These are phyloP conservation scores for Verbena officinalis DNA, from an alignment of 257 asterid genomes.

Conservation along the genomic window DNA sequence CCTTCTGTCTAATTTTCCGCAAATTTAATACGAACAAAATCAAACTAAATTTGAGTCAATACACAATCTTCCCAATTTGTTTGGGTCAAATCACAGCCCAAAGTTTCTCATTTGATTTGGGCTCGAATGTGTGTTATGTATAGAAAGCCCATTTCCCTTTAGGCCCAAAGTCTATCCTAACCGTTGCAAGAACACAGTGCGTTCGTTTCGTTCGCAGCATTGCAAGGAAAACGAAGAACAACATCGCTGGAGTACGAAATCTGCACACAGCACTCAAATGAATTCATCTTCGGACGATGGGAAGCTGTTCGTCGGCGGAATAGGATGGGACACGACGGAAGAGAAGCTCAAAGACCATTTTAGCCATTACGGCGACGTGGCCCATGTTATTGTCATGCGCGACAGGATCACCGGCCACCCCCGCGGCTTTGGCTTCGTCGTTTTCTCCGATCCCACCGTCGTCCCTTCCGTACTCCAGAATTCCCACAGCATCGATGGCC, in stretches of 20 bases:
- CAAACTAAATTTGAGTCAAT: no score
- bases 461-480: slow-evolving; percentile 35
- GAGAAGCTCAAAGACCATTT: slow-evolving; percentile 37
- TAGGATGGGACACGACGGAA: slow-evolving; percentile 44
- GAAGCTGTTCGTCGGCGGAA: slow-evolving; percentile 45
- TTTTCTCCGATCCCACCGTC: slow-evolving; percentile 41
- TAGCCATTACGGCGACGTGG: slow-evolving; percentile 40
- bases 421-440: slow-evolving; percentile 48
- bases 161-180: no score
- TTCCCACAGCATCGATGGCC: slow-evolving; percentile 45
- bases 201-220: background rate
- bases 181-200: no score
- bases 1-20: no score
- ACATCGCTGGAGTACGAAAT: background rate
- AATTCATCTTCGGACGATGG: slow-evolving; percentile 36
- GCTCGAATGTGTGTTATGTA: no score
- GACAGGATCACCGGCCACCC: slow-evolving; percentile 35
- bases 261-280: background rate
- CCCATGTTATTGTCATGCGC: slow-evolving; percentile 34
- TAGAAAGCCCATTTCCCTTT: no score
- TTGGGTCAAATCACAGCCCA: no score
- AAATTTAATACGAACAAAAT: no score
- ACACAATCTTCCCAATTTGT: no score
- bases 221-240: background rate
- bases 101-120: no score